These are phyloP conservation scores for Cladophialophora bantiana DNA, from an alignment of 2,329 filamentous ascomycete species.

Conservation along the genomic window DNA sequence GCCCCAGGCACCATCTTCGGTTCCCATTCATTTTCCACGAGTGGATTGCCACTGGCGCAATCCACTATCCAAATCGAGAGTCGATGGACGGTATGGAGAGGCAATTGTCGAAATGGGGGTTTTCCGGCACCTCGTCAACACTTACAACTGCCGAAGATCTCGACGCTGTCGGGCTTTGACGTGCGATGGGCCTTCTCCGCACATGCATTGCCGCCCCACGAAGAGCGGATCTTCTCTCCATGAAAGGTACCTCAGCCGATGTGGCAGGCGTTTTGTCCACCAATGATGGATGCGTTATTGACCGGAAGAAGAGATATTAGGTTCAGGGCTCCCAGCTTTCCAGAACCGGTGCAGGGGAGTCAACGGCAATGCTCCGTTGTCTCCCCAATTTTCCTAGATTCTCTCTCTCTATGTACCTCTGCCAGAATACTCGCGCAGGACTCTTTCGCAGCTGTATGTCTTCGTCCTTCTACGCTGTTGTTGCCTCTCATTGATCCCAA, in stretches of 20 bases:
- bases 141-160: conserved; percentile 31
- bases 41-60: not conserved
- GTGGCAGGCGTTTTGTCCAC: not conserved
- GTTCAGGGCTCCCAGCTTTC: not conserved
- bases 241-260: not conserved
- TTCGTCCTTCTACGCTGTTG: not conserved
- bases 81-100: not conserved
- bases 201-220: conserved; percentile 22
- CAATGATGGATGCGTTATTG: conserved; percentile 2
- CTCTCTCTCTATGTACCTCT: not conserved
- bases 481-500: not conserved
- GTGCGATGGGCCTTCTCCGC: conserved; percentile 30
- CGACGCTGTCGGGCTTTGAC: not conserved
- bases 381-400: not conserved
- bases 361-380: conserved; percentile 9
- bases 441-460: not conserved
- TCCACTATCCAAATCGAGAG: conserved; percentile 22
- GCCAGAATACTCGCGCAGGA: not conserved
- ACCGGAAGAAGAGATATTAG: not conserved
- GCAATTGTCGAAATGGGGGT: conserved; percentile 18
- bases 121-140: conserved; percentile 19
- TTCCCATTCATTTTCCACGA: not conserved
- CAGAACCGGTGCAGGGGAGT: conserved; percentile 2
- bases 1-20: not conserved
- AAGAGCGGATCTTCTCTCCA: conserved; percentile 14